phyloP scores from a whole-genome alignment of 169 alveolate species.

The Besnoitia besnoiti region DNA sequence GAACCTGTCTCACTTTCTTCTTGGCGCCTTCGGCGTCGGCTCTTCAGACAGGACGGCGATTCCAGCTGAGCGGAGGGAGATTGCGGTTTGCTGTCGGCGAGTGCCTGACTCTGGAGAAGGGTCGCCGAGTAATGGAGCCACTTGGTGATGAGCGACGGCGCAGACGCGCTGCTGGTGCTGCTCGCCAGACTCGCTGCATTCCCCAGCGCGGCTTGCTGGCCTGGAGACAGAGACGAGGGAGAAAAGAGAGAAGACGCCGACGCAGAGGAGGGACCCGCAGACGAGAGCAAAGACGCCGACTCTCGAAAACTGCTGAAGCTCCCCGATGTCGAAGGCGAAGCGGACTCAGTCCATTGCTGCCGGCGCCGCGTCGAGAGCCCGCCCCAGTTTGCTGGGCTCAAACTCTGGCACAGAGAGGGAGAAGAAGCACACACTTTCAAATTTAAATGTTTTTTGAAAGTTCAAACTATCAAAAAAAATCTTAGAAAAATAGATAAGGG shows the following conservation, averaged over 20 bases:
- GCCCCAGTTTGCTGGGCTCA: not conserved
- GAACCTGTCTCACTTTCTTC: too few relatives aligned
- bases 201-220: not conserved
- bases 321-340: not conserved
- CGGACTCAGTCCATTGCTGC: not conserved
- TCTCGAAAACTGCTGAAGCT: not conserved
- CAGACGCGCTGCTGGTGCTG: not conserved
- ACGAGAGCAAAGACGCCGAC: not conserved
- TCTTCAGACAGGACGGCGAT: too few relatives aligned
- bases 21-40: too few relatives aligned
- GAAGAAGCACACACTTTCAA: too few relatives aligned
- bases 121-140: conserved; percentile 23
- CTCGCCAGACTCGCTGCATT: not conserved
- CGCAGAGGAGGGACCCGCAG: not conserved
- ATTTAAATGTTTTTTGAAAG: too few relatives aligned
- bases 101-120: not conserved
- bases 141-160: not conserved
- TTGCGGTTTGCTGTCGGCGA: not conserved
- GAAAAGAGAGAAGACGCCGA: not conserved
- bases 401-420: not conserved
- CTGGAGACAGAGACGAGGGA: not conserved
- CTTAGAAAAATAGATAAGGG: too few relatives aligned
- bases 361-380: not conserved
- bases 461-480: too few relatives aligned
- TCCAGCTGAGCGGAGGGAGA: too few relatives aligned